Base-by-base conservation (phyloP, 2,329 filamentous ascomycete genomes). In the Fusarium redolens region DNA sequence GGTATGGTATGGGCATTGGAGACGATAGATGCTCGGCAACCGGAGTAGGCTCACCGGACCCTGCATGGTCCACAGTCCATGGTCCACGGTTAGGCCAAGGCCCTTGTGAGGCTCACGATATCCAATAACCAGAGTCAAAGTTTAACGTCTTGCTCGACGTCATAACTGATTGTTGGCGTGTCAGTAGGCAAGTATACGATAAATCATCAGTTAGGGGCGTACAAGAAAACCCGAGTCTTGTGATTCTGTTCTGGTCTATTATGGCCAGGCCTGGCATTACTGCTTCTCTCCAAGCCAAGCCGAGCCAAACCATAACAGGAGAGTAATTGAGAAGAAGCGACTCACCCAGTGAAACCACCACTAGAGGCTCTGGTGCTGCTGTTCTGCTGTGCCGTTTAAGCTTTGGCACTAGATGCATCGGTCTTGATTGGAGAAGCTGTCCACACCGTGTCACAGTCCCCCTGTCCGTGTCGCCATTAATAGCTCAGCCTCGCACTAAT, bases 361-460 rank as follows among this genome's bases (percentile, higher is more conserved):
- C 37, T 22, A 48, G 40, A 35, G 55, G 52, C 20, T 48, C 37
- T 37, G 33, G 20, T 51, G 37, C 20, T 57, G 30, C 18, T 35
- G 13, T 37, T 37, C 43, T 71, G 48, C 62, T 73, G 66, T 71
- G 70, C 67, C 59, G 59, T 73, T 76, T 75, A 76, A 75, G 67
- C 72, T 76, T 75, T 61, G 35, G 61, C 56, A 73, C 74, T 76
- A 73, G 60, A 43, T 45, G 43, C 56, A 62, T 65, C 44, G 45
- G 37, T 38, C 22, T 56, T 47, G 45, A 41, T 51, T 48, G 51
- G 58, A 61, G 66, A 58, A 43, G 41, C 58, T 43, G 51, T 30
- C 35, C 51, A 44, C 40, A 52, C 66, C 65, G 51, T 58, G 66
- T 25, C 51, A 25, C 25, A 2, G 7, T 61, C 31, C 44, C 44